A percentile compares a stretch with the other conserved stretches of the same genome.
phyloP scores from a whole-genome alignment of 2,329 filamentous ascomycete genomes.

The Colletotrichum liaoningense region DNA sequence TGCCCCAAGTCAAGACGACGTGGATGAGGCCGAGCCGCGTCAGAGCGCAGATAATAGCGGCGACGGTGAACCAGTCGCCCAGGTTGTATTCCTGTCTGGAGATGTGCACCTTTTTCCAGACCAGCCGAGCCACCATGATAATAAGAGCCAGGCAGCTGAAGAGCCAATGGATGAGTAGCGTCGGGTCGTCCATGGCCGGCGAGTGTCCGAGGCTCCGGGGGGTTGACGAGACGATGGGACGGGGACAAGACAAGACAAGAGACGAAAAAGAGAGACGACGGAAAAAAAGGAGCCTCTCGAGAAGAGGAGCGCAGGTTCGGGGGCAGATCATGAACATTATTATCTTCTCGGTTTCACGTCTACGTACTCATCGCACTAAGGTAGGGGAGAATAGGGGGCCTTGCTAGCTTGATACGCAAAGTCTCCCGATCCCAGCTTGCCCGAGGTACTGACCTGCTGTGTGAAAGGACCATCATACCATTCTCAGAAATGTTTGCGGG shows the following conservation, averaged over 20 bases:
- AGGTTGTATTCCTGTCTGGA: conserved; percentile 36
- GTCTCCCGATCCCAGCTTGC: conserved; percentile 15
- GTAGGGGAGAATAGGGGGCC: neutral
- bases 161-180: conserved; percentile 40
- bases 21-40: conserved; percentile 43
- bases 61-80: conserved; percentile 48
- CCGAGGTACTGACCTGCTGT: neutral
- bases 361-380: neutral
- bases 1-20: conserved; percentile 50
- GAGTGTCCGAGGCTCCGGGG: conserved; percentile 17
- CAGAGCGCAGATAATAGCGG: conserved; percentile 48
- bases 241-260: neutral
- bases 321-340: conserved; percentile 32
- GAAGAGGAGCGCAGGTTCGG: neutral
- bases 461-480: conserved; percentile 4
- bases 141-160: conserved; percentile 40
- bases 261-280: conserved; percentile 8
- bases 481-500: neutral
- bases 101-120: conserved; percentile 35
- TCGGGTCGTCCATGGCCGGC: conserved; percentile 36
- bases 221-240: neutral
- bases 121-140: conserved; percentile 39
- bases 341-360: conserved; percentile 5
- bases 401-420: conserved; percentile 13
- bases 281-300: conserved; percentile 14